Base-by-base conservation (phyloP, 108 stramenopile species). In the Nitzschia putrida region DNA sequence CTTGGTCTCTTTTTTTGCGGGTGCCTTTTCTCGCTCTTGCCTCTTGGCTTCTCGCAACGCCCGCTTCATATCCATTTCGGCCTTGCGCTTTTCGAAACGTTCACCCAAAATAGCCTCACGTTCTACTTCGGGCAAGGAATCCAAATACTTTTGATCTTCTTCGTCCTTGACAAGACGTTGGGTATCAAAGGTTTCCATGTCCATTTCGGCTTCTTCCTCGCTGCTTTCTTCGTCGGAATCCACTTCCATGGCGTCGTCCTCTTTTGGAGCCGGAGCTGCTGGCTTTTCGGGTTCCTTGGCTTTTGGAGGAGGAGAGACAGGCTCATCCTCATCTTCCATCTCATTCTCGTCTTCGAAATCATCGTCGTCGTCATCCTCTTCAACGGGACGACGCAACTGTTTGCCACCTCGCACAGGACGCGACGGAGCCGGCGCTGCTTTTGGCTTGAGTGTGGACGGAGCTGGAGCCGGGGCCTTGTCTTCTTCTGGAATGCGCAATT, bases 81-180 rank as follows among this genome's bases (percentile, higher is more conserved):
- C 80, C 76, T 95, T 95, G 23, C 90, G 77, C 61, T 92, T 83
- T 69, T 95, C 94, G 73, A 92, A 95, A 29, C 94, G 86, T 47
- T 95, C 89, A 12, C 81, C 94, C 2, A 95, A 66, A 65, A 91
- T 91, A 47, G 88, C 86, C 81, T 95, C 94, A 71, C 94, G 89
- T 60, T 95, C 94, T 16, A 95, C 50, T 66, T 95, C 94, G 9
- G 91, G 86, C 45, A 95, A 51, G 24, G 83, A 79, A 52, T 95
- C 89, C 9, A 95, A 75, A 76, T 85, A 78, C 64, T 92, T 92
- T 40, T 81, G 83, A 75, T 95, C 94, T 7, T 72, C 89, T 21
- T 90, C 91, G 59, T 87, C 83, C 68, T 86, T 71, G 29, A 95
- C 76, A 21, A 94, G 61, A 47, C 78, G 81, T 50, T 86, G 80